Conservation (phyloP, 768 basidiomycete species). For the Dictyophora rubrovolvata region DNA sequence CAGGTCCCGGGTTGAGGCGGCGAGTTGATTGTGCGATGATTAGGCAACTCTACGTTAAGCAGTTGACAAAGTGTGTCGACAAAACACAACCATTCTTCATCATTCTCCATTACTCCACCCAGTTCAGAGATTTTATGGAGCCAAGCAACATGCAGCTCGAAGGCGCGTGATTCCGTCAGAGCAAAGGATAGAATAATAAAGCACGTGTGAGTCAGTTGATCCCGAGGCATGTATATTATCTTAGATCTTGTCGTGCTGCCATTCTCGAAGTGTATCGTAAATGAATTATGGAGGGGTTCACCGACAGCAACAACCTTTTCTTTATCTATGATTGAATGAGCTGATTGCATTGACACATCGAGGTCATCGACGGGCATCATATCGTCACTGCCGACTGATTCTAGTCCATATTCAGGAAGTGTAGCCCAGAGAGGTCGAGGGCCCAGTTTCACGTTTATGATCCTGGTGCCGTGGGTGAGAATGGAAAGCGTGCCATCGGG, state of each 20-base stretch:
- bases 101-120: slow-evolving; percentile 32
- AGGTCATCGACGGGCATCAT: slow-evolving; percentile 2
- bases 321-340: slow-evolving; percentile 10
- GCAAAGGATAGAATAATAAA: slow-evolving; percentile 54
- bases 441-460: slow-evolving; percentile 6
- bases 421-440: slow-evolving; percentile 25
- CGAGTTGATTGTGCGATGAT: not conserved
- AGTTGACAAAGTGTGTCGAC: slow-evolving; percentile 37
- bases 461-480: slow-evolving; percentile 47
- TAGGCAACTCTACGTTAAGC: slow-evolving; percentile 27
- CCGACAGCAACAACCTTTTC: slow-evolving; percentile 34
- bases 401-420: slow-evolving; percentile 11
- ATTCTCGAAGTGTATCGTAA: slow-evolving; percentile 44
- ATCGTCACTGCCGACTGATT: not conserved
- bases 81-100: slow-evolving; percentile 50
- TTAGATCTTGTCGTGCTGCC: slow-evolving; percentile 35
- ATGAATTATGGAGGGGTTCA: slow-evolving; percentile 39
- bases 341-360: slow-evolving; percentile 9
- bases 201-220: slow-evolving; percentile 46
- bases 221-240: slow-evolving; percentile 46
- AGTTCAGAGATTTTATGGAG: slow-evolving; percentile 45
- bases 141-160: slow-evolving; percentile 45
- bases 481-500: slow-evolving; percentile 44
- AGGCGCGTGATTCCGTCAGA: slow-evolving; percentile 46
- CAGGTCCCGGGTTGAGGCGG: slow-evolving; percentile 26